Evolutionary conservation across 164 flowering plant species (phyloP).

Genomic region (Sextonia rubra): DNA sequence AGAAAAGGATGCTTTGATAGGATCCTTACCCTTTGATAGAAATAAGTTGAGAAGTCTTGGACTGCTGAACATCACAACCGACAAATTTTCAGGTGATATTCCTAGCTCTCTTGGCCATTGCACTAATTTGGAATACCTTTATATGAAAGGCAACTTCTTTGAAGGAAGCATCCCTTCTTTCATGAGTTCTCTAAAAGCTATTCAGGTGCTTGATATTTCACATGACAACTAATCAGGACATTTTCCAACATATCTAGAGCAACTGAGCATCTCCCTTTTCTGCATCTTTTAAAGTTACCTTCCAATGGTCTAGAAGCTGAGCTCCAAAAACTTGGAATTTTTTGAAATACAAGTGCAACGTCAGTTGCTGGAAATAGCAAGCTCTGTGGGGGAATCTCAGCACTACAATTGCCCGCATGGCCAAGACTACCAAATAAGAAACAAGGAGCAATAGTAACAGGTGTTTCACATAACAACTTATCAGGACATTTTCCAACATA

Average conservation of each 20-base stretch:
- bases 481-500: constrained; percentile 8
- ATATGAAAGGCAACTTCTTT: constrained; percentile 8
- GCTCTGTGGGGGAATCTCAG: constrained; percentile 12
- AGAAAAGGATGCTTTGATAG: constrained; percentile 41
- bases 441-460: background rate
- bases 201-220: constrained; percentile 6
- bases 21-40: constrained; percentile 35
- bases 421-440: background rate
- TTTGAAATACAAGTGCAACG: constrained; percentile 6
- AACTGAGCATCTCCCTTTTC: background rate
- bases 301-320: constrained; percentile 18
- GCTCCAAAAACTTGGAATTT: constrained; percentile 12
- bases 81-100: constrained; percentile 13
- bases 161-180: constrained; percentile 12
- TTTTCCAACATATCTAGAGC: constrained; percentile 11
- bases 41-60: constrained; percentile 36
- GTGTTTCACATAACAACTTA: constrained; percentile 12
- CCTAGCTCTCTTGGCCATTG: constrained; percentile 11
- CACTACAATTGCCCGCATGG: constrained; percentile 2
- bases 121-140: background rate
- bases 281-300: constrained; percentile 7
- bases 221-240: constrained; percentile 9
- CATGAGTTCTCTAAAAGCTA: background rate
- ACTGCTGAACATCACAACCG: constrained; percentile 15
- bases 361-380: constrained; percentile 5